Evolutionary conservation across 2,329 filamentous ascomycete species (phyloP), one percentile per base, ranked within the genome.

Genomic region (Trichophyton benhamiae): DNA sequence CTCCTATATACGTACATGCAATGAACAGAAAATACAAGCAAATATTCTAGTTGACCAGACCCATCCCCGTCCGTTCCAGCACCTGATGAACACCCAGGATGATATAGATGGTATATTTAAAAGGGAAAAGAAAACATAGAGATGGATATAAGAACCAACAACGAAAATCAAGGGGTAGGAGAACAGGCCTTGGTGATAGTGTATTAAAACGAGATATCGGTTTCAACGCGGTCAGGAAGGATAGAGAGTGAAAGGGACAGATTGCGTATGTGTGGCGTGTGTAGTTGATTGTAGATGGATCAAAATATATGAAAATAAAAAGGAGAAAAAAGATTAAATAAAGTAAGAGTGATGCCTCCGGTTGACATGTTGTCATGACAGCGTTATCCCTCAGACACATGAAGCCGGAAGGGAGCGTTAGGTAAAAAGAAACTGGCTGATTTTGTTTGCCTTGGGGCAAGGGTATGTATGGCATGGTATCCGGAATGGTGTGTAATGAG

Each of bases 61-160:
- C 52, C 15, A 15, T n/a, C 52, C 49, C 17, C 20, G 17, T 25
- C 46, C 46, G 15, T 20, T 33, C 52, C 20, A 15, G 46, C 20
- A 52, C 46, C 46, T 52, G 46, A 55, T 36, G 17, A 55, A 55
- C 25, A 55, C 52, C 52, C 52, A 33, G n/a, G 13, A 55, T 55
- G 15, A 38, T 38, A 38, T 38, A 13, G 8, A 38, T 38, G 33
- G 27, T 38, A 38, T 38, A 38, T 38, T 30, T 30, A 30, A 38
- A 38, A 9, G n/a, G 22, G 15, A 7, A n/a, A 53, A 55, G 4
- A 9, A 7, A 5, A 36, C 5, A 8, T 13, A 38, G 33, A 38
- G 33, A 38, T 13, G 33, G 33, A 38, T 38, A 38, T 38, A 2
- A n/a, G 6, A 9, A 17, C 1, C 27, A 36, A 36, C 5, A 20